phyloP scores from a whole-genome alignment of 2,329 filamentous ascomycete genomes.

The Aspergillus amoenus region DNA sequence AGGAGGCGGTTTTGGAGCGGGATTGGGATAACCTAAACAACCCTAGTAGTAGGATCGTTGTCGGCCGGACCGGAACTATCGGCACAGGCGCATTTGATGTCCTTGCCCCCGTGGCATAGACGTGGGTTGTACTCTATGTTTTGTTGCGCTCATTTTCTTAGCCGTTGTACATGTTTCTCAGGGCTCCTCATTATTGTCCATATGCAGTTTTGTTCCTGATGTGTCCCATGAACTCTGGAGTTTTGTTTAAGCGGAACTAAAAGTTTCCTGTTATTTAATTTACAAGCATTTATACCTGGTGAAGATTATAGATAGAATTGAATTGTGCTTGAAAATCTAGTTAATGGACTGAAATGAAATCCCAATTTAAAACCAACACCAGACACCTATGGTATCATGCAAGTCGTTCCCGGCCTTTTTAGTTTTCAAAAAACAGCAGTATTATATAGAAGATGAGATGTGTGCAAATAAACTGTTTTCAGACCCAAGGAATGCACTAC shows the following conservation, averaged over 20 bases:
- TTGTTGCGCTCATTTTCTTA: conserved; percentile 14
- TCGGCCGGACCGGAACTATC: conserved; percentile 76
- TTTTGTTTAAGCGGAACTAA: conserved; percentile 37
- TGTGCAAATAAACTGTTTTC: conserved; percentile 1
- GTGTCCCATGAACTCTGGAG: conserved; percentile 39
- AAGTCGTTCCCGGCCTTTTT: conserved; percentile 21
- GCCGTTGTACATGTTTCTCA: conserved; percentile 20
- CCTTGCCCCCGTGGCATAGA: conserved; percentile 54
- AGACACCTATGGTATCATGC: conserved; percentile 23
- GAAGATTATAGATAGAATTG: conserved; percentile 2
- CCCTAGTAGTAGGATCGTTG: conserved; percentile 83
- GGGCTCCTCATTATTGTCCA: conserved; percentile 23
- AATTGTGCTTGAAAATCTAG: not conserved
- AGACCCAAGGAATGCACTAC: conserved; percentile 18
- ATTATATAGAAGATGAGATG: conserved; percentile 8
- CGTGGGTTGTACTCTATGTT: conserved; percentile 6
- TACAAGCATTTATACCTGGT: conserved; percentile 15
- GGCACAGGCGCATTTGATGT: conserved; percentile 94
- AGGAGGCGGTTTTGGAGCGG: conserved; percentile 84
- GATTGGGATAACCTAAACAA: conserved; percentile 86
- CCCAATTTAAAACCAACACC: conserved; percentile 22
- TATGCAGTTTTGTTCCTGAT: conserved; percentile 28
- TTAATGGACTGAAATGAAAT: conserved; percentile 1
- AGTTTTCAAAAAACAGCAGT: conserved; percentile 12
- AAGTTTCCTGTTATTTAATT: conserved; percentile 31